Evolutionary conservation across 768 basidiomycete genomes (phyloP), one percentile per base, ranked within the genome.

Genomic region (Vishniacozyma victoriae): DNA sequence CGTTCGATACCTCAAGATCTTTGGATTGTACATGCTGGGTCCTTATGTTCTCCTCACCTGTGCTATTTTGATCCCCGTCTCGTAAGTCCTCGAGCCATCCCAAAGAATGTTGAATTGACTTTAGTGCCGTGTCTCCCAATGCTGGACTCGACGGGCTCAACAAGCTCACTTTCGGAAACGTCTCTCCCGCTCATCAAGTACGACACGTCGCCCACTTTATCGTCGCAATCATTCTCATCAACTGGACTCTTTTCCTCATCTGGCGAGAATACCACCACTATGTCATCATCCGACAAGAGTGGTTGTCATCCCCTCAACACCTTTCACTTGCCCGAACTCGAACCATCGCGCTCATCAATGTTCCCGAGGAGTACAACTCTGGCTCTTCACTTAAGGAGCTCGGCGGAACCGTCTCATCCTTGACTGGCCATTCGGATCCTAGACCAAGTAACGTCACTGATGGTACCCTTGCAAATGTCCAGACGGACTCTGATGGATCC

Each of bases 91-190:
- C 2, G n/a, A n/a, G 11, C 40, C 1, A 11, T 39, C 19, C 19
- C 19, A n/a, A 36, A 9, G 2, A 13, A 27, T 9, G 18, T n/a
- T 16, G 11, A 26, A 2, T 31, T 43, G 20, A 38, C 42, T n/a
- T 3, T 31, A 67, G 64, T 20, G 71, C 63, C n/a, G 57, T 44
- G 29, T 38, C 50, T 6, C 63, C 62, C 15, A 68, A 58, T 42
- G 54, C 52, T 11, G 64, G 66, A 13, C 49, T 47, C 14, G 27
- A 45, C 4, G 71, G 70, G 0, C 58, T 73, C 39, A 67, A 72
- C 62, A 57, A 38, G 25, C 51, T 73, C 22, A 62, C 72, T 14
- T 71, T 73, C 38, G 72, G 71, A 14, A 73, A 73, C 48, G 64
- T 73, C 41, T 47, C 60, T 0, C 13, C 39, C 2, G 46, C 38